Base-by-base conservation (phyloP, 2,329 filamentous ascomycete genomes). In the Cladophialophora exuberans region DNA sequence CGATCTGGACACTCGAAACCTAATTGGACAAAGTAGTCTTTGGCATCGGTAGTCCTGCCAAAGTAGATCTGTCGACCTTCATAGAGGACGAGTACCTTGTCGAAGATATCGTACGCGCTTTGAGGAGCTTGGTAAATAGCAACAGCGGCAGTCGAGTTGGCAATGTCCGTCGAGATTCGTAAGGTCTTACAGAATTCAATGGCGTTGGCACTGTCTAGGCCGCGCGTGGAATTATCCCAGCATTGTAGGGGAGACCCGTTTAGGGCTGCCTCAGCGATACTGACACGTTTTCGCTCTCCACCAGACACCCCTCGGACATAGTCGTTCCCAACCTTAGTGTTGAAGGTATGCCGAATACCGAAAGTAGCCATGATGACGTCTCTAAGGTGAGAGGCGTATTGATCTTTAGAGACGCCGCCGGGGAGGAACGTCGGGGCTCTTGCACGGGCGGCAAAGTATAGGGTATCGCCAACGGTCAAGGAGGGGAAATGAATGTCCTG, bases 401-500 rank as follows among this genome's bases (percentile, higher is more conserved):
- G 69, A 11, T 76, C 63, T 20, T 78, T 75, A 54, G 51, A 74
- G 63, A 69, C 71, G 51, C 58, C 74, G 11, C 54, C 68, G 22
- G 74, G 56, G 44, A 72, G 63, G 50, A 66, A 58, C 26, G 69
- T 64, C 4, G 81, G 80, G 9, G 79, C 80, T 15, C 80, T 72
- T 2, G 79, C 73, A 7, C 78, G 74, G 2, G 80, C 79, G 2
- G 81, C 82, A 61, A 83, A 83, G 42, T 78, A 74, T 3, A 82
- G 76, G 0, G 79, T 81, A 57, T 79, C 69, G 6, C 73, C 76
- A 41, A 93, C 89, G 2, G 83, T 85, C 64, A 94, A 73, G 73
- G 85, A 82, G 9, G 88, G 87, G 66, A 92, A 92, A 72, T 92
- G 88, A 4, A 88, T 85, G 67, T 95, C 90, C 31, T 89, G 85